Conservation (phyloP, 352 stramenopile species). For the Pythium monospermum region DNA sequence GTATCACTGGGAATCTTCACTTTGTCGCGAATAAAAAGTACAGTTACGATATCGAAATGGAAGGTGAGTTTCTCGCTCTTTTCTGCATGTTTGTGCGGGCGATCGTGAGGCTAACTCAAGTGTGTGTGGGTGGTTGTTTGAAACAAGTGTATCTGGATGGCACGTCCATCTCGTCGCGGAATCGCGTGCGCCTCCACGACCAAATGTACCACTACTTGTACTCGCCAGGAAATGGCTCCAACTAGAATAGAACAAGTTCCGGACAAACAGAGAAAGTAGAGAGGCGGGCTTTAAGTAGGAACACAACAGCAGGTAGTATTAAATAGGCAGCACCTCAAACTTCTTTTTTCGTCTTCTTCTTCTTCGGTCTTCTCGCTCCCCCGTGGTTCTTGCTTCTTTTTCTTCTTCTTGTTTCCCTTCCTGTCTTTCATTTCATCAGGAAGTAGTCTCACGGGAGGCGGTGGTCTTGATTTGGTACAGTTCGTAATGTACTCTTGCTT, state of each 20-base stretch:
- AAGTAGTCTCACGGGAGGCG: no score
- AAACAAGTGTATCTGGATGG: slow-evolving; percentile 78
- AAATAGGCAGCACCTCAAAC: no score
- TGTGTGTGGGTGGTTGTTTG: background rate
- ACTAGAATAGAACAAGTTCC: slow-evolving; percentile 4
- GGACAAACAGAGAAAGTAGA: background rate
- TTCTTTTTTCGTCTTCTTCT: no score
- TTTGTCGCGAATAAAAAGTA: slow-evolving; percentile 95
- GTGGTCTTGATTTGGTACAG: no score
- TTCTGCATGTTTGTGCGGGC: no score
- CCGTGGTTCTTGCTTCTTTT: no score
- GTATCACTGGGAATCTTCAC: slow-evolving; percentile 82
- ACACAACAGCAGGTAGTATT: no score
- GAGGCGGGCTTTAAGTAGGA: background rate
- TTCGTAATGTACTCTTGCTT: background rate
- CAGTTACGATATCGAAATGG: slow-evolving; percentile 93
- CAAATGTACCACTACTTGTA: slow-evolving; percentile 95
- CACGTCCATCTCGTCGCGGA: slow-evolving; percentile 76
- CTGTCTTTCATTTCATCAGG: no score
- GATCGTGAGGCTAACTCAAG: background rate
- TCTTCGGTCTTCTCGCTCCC: no score
- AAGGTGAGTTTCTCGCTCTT: slow-evolving; percentile 31
- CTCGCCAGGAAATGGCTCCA: slow-evolving; percentile 24
- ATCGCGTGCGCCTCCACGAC: slow-evolving; percentile 90
- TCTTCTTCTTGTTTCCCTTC: no score